phyloP scores from a whole-genome alignment of 768 basidiomycete genomes.

The Cystobasidium ongulense region DNA sequence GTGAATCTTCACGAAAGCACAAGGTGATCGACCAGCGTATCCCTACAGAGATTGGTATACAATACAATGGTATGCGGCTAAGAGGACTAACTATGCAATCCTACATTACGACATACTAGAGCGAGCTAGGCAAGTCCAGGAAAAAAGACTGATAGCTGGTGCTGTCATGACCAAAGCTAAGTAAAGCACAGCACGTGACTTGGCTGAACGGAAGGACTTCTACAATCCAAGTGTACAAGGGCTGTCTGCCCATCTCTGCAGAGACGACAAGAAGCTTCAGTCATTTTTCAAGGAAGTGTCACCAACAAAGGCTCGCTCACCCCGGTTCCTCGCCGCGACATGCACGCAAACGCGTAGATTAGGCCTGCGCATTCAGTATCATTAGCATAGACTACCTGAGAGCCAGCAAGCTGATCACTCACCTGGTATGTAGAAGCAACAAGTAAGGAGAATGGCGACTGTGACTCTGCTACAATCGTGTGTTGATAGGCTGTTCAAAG shows the following conservation, averaged over 20 bases:
- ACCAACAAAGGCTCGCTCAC: background rate
- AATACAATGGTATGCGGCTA: no score
- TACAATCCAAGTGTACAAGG: slow-evolving; percentile 1
- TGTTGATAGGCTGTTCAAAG: slow-evolving; percentile 11
- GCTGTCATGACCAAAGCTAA: no score
- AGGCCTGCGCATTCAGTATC: background rate
- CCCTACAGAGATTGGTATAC: no score
- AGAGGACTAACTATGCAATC: no score
- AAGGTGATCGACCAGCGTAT: no score
- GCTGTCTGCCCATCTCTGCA: background rate
- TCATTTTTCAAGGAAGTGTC: background rate
- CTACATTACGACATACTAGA: no score
- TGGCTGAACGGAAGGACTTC: background rate
- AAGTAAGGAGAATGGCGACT: background rate
- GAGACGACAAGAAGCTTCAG: background rate
- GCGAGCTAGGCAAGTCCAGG: no score
- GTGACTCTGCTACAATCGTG: background rate
- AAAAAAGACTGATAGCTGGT: no score
- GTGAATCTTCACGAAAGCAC: no score
- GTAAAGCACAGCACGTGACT: background rate
- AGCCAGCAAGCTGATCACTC: background rate
- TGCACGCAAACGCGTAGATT: background rate
- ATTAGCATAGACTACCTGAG: background rate
- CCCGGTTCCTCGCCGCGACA: background rate
- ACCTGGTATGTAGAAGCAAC: slow-evolving; percentile 6